Evolutionary conservation across 495 filamentous ascomycete genomes (phyloP), one percentile per base, ranked within the genome.

Genomic region (Echria macrotheca): DNA sequence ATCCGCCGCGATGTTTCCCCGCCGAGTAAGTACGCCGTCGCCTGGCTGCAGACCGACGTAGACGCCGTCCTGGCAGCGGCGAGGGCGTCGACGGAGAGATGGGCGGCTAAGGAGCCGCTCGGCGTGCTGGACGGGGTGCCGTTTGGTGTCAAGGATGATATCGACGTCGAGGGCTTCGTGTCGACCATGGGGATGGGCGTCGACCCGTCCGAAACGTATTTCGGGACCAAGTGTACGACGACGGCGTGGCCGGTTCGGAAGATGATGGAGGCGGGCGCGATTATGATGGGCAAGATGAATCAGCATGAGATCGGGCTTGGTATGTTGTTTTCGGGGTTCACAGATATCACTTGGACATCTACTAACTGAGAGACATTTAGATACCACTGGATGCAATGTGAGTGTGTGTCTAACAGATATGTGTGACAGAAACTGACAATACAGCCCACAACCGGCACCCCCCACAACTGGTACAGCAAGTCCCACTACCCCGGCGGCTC

Each of bases 251-350:
- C 85, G 53, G 79, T 90, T 18, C 73, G 72, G 61, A 80, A 87
- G 68, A 78, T 85, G 69, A 73, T 84, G 55, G 84, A 93, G 37
- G 82, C 80, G 0, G 91, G 91, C 1, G 90, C 83, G 9, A 76
- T 96, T 32, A 72, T 95, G 15, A 63, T 96, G 44, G 91, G 89
- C 10, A 95, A 94, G 68, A 76, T 82, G 22, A 91, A 81, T 32
- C 95, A 96, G 91, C 90, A 96, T 66, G 91, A 97, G 68, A 64
- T 94, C 5, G 91, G 91, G 2, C 67, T n/a, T n/a, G n/a, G n/a
- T n/a, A n/a, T n/a, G n/a, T n/a, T n/a, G n/a, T n/a, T n/a, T n/a
- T n/a, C n/a, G n/a, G n/a, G n/a, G n/a, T n/a, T n/a, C n/a, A n/a
- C n/a, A n/a, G n/a, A n/a, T n/a, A n/a, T n/a, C n/a, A n/a, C n/a